Percentiles rank a stretch among this genome's conserved stretches.
These are phyloP conservation scores for Amanita subjunquillea DNA, from an alignment of 768 basidiomycete species.

Conservation along the genomic window DNA sequence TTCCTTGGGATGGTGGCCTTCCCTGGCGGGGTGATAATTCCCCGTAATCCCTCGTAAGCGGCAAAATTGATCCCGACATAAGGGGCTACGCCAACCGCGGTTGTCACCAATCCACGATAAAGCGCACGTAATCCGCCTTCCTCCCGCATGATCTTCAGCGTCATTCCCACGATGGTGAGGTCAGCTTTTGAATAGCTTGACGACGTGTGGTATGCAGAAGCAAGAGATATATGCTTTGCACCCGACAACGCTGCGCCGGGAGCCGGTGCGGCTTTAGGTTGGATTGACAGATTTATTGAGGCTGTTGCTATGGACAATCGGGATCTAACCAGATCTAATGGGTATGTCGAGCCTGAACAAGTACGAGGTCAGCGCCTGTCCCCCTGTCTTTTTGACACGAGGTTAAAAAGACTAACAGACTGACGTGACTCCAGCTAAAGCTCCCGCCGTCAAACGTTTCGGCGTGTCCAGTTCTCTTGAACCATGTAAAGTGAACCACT, in stretches of 20 bases:
- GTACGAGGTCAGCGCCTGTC: background rate
- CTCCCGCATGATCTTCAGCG: slow-evolving; percentile 78
- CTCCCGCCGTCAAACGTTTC: slow-evolving; percentile 76
- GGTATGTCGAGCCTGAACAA: slow-evolving; percentile 72
- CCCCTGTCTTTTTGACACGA: background rate
- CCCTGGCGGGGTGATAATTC: slow-evolving; percentile 72
- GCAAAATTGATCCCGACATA: slow-evolving; percentile 90
- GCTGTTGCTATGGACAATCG: slow-evolving; percentile 90
- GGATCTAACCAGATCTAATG: slow-evolving; percentile 87
- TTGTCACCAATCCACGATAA: slow-evolving; percentile 79
- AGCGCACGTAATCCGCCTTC: slow-evolving; percentile 86
- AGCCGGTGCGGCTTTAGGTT: slow-evolving; percentile 16
- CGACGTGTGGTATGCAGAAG: slow-evolving; percentile 48
- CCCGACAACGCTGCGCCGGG: slow-evolving; percentile 11
- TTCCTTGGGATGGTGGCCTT: slow-evolving; percentile 61
- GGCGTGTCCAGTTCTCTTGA: slow-evolving; percentile 79
- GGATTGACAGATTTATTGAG: slow-evolving; percentile 28
- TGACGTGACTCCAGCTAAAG: slow-evolving; percentile 87
- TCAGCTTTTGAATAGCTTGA: slow-evolving; percentile 33
- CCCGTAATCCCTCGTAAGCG: slow-evolving; percentile 78
- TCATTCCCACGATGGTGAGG: slow-evolving; percentile 81
- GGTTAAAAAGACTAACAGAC: slow-evolving; percentile 55
- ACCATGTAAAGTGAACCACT: slow-evolving; percentile 68
- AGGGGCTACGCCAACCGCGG: slow-evolving; percentile 84
- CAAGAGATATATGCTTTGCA: slow-evolving; percentile 23